These are phyloP conservation scores for Botrytis fabae DNA, from an alignment of 2,329 filamentous ascomycete species.

Conservation along the genomic window DNA sequence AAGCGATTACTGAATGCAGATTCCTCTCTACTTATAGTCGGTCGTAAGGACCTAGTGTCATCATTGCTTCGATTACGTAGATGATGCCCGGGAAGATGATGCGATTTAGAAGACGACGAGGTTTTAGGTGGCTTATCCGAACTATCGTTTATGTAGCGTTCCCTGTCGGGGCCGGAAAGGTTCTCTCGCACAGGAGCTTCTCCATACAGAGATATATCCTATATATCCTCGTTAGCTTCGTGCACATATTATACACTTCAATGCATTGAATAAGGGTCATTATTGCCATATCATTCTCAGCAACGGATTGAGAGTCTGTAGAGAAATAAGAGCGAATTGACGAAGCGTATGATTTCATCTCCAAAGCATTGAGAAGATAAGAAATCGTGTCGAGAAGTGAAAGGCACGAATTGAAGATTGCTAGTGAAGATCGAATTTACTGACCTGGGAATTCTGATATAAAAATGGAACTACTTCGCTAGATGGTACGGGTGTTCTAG, in stretches of 20 bases:
- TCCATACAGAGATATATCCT: conserved; percentile 76
- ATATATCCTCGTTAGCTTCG: conserved; percentile 18
- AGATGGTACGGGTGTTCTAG: conserved; percentile 80
- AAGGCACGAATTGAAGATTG: conserved; percentile 15
- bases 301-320: conserved; percentile 9
- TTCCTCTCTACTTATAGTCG: conserved; percentile 75
- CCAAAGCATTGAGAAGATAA: not conserved
- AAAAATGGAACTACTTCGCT: conserved; percentile 98
- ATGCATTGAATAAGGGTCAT: conserved; percentile 24
- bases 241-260: not conserved
- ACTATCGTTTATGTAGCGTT: conserved; percentile 57
- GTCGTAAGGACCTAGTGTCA: conserved; percentile 64
- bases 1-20: conserved; percentile 52
- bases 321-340: conserved; percentile 23
- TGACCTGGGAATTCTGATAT: conserved; percentile 81
- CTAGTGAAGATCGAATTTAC: conserved; percentile 37
- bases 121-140: conserved; percentile 58
- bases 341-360: conserved; percentile 24
- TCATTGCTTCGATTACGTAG: conserved; percentile 72
- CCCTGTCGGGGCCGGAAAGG: conserved; percentile 67
- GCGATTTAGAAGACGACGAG: conserved; percentile 60
- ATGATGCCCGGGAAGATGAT: conserved; percentile 64
- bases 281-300: conserved; percentile 23
- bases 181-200: conserved; percentile 74
- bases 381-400: conserved; percentile 9